Percentiles rank a stretch among this genome's conserved stretches.
These are phyloP conservation scores for Bacidia rubella DNA, from an alignment of 495 filamentous ascomycete genomes.

Conservation along the genomic window DNA sequence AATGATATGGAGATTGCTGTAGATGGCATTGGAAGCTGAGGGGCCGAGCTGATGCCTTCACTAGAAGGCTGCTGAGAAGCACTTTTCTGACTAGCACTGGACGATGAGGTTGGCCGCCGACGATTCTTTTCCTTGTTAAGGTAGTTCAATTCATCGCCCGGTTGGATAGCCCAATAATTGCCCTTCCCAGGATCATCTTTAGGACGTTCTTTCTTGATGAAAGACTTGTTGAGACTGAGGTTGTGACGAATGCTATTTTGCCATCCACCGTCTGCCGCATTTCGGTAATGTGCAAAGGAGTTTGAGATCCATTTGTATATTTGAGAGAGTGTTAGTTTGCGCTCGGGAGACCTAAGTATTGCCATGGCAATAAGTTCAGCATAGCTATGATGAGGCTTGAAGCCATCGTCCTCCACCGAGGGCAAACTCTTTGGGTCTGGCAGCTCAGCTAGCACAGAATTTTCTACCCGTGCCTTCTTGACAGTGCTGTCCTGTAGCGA, in stretches of 20 bases:
- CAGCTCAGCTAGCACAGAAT: conserved; percentile 34
- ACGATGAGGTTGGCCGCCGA: conserved; percentile 37
- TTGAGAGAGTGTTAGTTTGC: conserved; percentile 80
- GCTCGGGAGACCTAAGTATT: conserved; percentile 73
- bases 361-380: conserved; percentile 95
- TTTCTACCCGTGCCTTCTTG: conserved; percentile 47
- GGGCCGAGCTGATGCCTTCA: conserved; percentile 7
- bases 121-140: conserved; percentile 61
- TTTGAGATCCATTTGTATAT: conserved; percentile 99
- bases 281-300: conserved; percentile 76
- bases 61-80: conserved; percentile 11
- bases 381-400: conserved; percentile 84
- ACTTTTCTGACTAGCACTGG: conserved; percentile 14
- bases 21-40: conserved; percentile 11
- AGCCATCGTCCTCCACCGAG: conserved; percentile 67
- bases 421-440: conserved; percentile 70
- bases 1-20: neutral
- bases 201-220: conserved; percentile 86
- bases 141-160: conserved; percentile 78
- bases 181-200: conserved; percentile 98
- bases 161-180: conserved; percentile 92
- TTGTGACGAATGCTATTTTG: conserved; percentile 99
- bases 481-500: conserved; percentile 55
- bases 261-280: conserved; percentile 68
- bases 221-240: conserved; percentile 94